Percentiles rank a stretch among this genome's conserved stretches.
Conservation (phyloP, 2,329 filamentous ascomycete genomes). For the Neofusicoccum parvum region DNA sequence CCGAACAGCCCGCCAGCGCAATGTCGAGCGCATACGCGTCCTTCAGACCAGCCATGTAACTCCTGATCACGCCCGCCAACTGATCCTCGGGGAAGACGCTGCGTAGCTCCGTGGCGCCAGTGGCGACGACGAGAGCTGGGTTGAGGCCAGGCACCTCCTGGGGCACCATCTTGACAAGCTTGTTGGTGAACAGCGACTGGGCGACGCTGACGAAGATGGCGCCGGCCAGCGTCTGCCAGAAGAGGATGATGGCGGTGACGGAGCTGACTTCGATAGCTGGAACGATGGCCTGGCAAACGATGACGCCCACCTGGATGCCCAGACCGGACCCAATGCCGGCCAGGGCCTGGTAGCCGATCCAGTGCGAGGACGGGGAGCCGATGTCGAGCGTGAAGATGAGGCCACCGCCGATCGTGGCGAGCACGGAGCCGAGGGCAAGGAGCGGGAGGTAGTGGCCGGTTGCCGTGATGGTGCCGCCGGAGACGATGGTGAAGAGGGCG, state of each 20-base stretch:
- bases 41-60: conserved; percentile 32
- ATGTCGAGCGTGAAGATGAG: conserved; percentile 46
- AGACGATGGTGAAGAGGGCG: conserved; percentile 28
- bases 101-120: conserved; percentile 49
- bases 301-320: conserved; percentile 44
- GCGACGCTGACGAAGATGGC: conserved; percentile 46
- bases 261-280: conserved; percentile 40
- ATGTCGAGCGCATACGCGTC: conserved; percentile 22
- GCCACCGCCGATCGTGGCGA: conserved; percentile 41
- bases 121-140: conserved; percentile 39
- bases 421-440: conserved; percentile 31
- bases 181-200: conserved; percentile 47
- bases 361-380: conserved; percentile 39
- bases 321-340: conserved; percentile 48
- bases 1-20: conserved; percentile 18
- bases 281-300: conserved; percentile 43
- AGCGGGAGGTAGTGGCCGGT: conserved; percentile 41
- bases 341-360: conserved; percentile 54
- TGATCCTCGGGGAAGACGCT: conserved; percentile 33
- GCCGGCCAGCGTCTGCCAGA: conserved; percentile 47
- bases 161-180: conserved; percentile 37
- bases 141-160: conserved; percentile 39
- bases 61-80: conserved; percentile 27
- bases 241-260: conserved; percentile 44
- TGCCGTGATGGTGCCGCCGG: conserved; percentile 28